Percentiles rank a stretch among this genome's conserved stretches.
Evolutionary conservation across 2,329 filamentous ascomycete species (phyloP).

Genomic region (Exophiala sp.): DNA sequence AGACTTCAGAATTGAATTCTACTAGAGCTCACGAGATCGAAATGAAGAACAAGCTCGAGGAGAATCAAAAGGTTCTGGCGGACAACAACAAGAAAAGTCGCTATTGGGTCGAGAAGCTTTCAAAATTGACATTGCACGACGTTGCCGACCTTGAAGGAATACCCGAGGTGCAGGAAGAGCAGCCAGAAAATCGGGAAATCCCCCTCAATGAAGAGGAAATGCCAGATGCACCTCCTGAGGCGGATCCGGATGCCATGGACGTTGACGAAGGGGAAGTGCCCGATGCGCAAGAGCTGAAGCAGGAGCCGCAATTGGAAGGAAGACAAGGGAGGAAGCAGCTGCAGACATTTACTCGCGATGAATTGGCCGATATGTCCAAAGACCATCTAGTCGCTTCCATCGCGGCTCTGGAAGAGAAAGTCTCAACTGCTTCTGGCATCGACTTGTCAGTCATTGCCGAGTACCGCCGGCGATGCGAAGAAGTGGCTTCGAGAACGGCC

Average conservation of each 20-base stretch:
- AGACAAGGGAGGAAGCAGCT: slow-evolving; percentile 53
- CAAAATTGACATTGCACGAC: slow-evolving; percentile 79
- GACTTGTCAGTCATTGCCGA: slow-evolving; percentile 86
- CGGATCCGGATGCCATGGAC: slow-evolving; percentile 55
- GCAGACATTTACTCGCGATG: slow-evolving; percentile 73
- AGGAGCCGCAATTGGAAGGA: background rate
- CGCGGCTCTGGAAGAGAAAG: slow-evolving; percentile 67
- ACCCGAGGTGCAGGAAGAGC: background rate
- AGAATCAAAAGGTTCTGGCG: slow-evolving; percentile 81
- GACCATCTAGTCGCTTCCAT: slow-evolving; percentile 62
- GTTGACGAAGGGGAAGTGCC: slow-evolving; percentile 53
- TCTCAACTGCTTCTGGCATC: slow-evolving; percentile 72
- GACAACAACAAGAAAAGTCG: slow-evolving; percentile 81
- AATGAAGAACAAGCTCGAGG: slow-evolving; percentile 96
- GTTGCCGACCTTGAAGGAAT: slow-evolving; percentile 59
- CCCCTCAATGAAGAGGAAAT: slow-evolving; percentile 11
- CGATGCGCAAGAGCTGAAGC: slow-evolving; percentile 32
- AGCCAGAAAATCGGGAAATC: slow-evolving; percentile 4
- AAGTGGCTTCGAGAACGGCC: slow-evolving; percentile 74
- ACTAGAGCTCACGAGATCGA: slow-evolving; percentile 89
- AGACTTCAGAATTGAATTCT: slow-evolving; percentile 79
- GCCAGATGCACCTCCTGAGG: slow-evolving; percentile 62
- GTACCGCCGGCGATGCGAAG: slow-evolving; percentile 80
- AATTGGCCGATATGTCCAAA: slow-evolving; percentile 62
- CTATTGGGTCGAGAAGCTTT: slow-evolving; percentile 87